Evolutionary conservation across 495 filamentous ascomycete species (phyloP).

Genomic region (Lindgomyces ingoldianus): DNA sequence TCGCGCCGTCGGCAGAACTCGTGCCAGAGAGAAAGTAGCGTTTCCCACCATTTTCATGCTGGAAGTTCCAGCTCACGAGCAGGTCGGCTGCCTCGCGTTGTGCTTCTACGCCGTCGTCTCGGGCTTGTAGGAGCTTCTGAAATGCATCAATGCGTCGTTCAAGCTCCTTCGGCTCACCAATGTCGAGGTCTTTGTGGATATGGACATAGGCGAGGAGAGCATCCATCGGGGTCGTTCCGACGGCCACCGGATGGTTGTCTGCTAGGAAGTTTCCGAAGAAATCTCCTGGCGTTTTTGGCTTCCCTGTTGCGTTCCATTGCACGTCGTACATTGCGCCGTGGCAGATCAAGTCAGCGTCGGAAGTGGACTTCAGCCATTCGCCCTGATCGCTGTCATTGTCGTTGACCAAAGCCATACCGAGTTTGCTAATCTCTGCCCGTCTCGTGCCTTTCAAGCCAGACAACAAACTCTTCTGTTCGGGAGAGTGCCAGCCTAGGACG

Average conservation of each 20-base stretch:
- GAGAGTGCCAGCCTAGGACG: slow-evolving; percentile 55
- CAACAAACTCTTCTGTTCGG: slow-evolving; percentile 11
- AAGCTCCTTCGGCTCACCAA: background rate
- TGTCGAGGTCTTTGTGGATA: background rate
- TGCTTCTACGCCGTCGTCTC: background rate
- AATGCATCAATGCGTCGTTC: background rate
- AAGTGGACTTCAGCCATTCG: background rate
- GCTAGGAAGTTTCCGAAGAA: background rate
- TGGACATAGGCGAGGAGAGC: background rate
- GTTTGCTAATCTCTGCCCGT: no score
- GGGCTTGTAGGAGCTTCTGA: background rate
- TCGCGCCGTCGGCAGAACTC: background rate
- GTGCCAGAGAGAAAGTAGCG: background rate
- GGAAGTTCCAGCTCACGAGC: background rate
- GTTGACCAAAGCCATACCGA: background rate
- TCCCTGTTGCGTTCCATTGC: slow-evolving; percentile 30
- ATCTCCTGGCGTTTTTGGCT: background rate
- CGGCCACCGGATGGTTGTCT: slow-evolving; percentile 17
- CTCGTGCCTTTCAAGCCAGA: no score
- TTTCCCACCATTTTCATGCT: background rate
- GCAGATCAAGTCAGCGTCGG: slow-evolving; percentile 20
- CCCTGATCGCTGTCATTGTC: background rate
- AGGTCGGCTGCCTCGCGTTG: background rate
- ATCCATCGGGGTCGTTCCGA: slow-evolving; percentile 8
- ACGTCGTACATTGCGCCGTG: slow-evolving; percentile 55